Evolutionary conservation across 495 filamentous ascomycete genomes (phyloP).

Genomic region (Pseudomonodictys pantanalensis): DNA sequence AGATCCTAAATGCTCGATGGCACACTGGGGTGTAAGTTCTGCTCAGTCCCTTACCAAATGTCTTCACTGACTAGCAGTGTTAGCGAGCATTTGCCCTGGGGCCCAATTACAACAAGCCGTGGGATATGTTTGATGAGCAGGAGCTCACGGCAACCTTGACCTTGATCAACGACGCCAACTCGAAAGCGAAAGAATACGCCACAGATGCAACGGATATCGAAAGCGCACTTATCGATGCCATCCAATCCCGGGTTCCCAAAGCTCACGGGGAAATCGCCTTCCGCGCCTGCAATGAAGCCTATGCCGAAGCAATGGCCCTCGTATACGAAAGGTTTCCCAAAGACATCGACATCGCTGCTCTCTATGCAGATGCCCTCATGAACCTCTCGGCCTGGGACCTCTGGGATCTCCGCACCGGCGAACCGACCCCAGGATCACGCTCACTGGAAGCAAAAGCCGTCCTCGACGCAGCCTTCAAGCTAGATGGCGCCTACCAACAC

Average conservation of each 20-base stretch:
- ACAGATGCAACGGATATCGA: conserved; percentile 45
- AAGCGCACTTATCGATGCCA: conserved; percentile 55
- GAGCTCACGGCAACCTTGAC: conserved; percentile 51
- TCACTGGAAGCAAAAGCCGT: conserved; percentile 57
- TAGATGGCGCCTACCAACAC: conserved; percentile 43
- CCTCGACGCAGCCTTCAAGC: conserved; percentile 52
- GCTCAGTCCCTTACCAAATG: background rate
- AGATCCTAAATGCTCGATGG: conserved; percentile 58
- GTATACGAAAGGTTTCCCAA: conserved; percentile 54
- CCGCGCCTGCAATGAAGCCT: conserved; percentile 53
- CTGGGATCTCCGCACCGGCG: conserved; percentile 60
- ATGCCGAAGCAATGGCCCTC: conserved; percentile 58
- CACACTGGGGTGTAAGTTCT: conserved; percentile 56
- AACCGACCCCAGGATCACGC: conserved; percentile 52
- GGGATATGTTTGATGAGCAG: conserved; percentile 61
- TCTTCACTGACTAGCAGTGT: conserved; percentile 26
- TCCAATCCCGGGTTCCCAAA: conserved; percentile 55
- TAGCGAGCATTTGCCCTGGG: conserved; percentile 56
- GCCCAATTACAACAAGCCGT: conserved; percentile 74
- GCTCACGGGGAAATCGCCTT: conserved; percentile 44
- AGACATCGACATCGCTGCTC: conserved; percentile 59
- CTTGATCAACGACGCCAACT: conserved; percentile 46
- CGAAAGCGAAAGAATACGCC: conserved; percentile 44
- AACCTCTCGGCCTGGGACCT: conserved; percentile 66
- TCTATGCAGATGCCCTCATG: conserved; percentile 67